Evolutionary conservation across 306 rosid genomes (phyloP), one percentile per base, ranked within the genome.

Genomic region (Casuarina equisetifolia): DNA sequence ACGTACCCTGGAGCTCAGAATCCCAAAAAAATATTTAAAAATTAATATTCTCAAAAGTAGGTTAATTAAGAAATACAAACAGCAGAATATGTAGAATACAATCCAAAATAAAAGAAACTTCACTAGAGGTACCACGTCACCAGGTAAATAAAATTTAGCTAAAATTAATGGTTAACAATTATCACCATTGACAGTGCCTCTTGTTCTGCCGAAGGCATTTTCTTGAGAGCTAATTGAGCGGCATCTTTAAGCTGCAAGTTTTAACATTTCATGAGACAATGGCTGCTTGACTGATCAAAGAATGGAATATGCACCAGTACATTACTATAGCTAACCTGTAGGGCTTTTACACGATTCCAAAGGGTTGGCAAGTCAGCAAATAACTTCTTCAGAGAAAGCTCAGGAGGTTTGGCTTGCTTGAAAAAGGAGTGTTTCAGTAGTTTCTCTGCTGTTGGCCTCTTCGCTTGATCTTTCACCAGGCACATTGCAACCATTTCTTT

Each of bases 401-500:
- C 98, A 15, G 98, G 97, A 87, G 97, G 91, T 88, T 93, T 96
- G n/a, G 89, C 91, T 45, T 82, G 76, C 84, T 89, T 96, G 84
- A 96, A 96, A 86, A 96, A 92, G 43, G 96, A 87, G 79, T 92
- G 99, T 68, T 93, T 96, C 81, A 96, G 80, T 74, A 96, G 86
- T 84, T 96, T 96, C 76, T 92, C 99, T 63, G 93, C 94, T 0
- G 98, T 79, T 42, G 99, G 99, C 83, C 99, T 89, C 92, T 93
- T 96, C 55, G 98, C 76, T 84, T 93, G 99, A 85, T 96, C 99
- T 90, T 96, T 96, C 78, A 96, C 99, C 86, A 96, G 86, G 89
- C 99, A 93, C 99, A 96, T 96, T 66, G 99, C 98, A 90, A 93
- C 99, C 98, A 96, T 93, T 86, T 96, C 98, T 91, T 96, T 96